Evolutionary conservation across 108 stramenopile species (phyloP).

Genomic region (Skeletonema menzelii): DNA sequence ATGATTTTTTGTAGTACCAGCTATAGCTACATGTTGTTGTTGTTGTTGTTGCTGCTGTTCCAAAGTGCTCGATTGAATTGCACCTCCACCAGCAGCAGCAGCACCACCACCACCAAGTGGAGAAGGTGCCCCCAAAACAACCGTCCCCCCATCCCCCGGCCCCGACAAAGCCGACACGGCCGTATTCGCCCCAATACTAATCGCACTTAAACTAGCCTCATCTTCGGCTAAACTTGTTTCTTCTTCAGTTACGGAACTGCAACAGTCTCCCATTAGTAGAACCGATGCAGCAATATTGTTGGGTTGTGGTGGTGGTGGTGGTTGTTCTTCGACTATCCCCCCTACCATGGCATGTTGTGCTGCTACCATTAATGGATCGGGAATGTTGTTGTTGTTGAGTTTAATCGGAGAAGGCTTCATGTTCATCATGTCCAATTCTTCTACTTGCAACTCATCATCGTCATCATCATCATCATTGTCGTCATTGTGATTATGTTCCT

Average conservation of each 20-base stretch:
- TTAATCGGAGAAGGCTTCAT: neutral
- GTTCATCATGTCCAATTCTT: neutral
- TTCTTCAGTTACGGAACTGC: slow-evolving; percentile 39
- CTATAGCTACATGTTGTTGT: neutral
- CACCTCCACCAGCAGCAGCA: neutral
- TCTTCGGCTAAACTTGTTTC: slow-evolving; percentile 37
- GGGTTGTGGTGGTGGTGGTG: neutral
- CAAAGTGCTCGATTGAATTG: neutral
- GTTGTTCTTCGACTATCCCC: neutral
- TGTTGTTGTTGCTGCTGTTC: neutral
- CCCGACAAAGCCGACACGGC: slow-evolving; percentile 2
- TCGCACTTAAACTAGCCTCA: slow-evolving; percentile 35
- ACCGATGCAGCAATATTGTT: neutral
- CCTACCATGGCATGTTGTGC: slow-evolving; percentile 28
- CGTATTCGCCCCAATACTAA: slow-evolving; percentile 29
- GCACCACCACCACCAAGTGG: neutral
- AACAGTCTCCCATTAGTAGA: slow-evolving; percentile 23
- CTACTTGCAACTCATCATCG: neutral
- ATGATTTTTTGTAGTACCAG: neutral
- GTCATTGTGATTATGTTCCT: too few relatives aligned
- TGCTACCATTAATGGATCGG: slow-evolving; percentile 35
- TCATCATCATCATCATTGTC: neutral
- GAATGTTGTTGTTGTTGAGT: neutral
- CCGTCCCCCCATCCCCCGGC: neutral
- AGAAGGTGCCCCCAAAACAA: neutral